A percentile compares a stretch with the other conserved stretches of the same genome.
These are phyloP conservation scores for Thermoascus crustaceus DNA, from an alignment of 2,329 filamentous ascomycete genomes.

Conservation along the genomic window DNA sequence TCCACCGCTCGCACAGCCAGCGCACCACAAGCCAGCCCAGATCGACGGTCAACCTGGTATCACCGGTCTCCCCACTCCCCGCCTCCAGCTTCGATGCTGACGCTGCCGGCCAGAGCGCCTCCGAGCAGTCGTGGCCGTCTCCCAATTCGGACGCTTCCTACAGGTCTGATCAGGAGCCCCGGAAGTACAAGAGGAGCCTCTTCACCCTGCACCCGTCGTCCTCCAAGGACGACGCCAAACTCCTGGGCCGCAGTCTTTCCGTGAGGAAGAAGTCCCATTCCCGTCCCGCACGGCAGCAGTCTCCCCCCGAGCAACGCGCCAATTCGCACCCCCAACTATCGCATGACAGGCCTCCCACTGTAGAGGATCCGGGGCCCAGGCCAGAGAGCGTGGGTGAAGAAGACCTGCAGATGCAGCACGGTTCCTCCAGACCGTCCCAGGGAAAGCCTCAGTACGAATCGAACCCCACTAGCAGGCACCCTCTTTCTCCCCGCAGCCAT, in stretches of 20 bases:
- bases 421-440: slow-evolving; percentile 8
- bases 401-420: slow-evolving; percentile 8
- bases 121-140: slow-evolving; percentile 14
- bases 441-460: slow-evolving; percentile 1
- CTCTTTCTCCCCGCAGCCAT: slow-evolving; percentile 12
- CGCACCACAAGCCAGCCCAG: not conserved
- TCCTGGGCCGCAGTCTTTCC: not conserved
- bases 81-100: slow-evolving; percentile 13
- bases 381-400: not conserved
- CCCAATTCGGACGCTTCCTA: slow-evolving; percentile 6
- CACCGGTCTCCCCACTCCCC: slow-evolving; percentile 12
- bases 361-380: not conserved
- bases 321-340: not conserved
- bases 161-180: slow-evolving; percentile 9
- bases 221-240: not conserved
- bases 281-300: not conserved
- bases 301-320: not conserved
- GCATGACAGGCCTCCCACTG: not conserved
- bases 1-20: not conserved
- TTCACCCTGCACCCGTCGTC: slow-evolving; percentile 5
- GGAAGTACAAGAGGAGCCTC: slow-evolving; percentile 9
- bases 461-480: slow-evolving; percentile 11
- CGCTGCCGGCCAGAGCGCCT: slow-evolving; percentile 13
- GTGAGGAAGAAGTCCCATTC: not conserved
- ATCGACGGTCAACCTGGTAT: slow-evolving; percentile 8